Evolutionary conservation across 371 early-diverging fungal species (phyloP).

Genomic region (Mucor mucedo): DNA sequence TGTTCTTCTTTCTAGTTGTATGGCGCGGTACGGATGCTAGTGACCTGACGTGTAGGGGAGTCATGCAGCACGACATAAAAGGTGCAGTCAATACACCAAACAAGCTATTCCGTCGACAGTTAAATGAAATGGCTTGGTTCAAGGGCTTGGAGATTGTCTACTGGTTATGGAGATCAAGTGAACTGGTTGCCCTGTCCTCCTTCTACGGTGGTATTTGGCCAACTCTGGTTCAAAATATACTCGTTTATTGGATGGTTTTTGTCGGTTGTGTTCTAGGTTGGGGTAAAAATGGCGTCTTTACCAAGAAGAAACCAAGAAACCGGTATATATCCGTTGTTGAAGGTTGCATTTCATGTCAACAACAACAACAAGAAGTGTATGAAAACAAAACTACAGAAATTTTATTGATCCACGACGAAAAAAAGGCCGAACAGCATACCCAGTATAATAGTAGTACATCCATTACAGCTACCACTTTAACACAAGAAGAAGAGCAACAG

Average conservation of each 20-base stretch:
- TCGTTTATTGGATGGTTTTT: constrained; percentile 40
- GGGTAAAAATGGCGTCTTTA: constrained; percentile 36
- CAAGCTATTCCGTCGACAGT: background rate
- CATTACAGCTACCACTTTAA: constrained; percentile 16
- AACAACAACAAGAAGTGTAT: background rate
- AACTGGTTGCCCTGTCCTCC: constrained; percentile 36
- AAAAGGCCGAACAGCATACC: background rate
- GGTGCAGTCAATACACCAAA: background rate
- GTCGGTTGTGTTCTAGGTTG: constrained; percentile 30
- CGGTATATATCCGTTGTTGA: constrained; percentile 7
- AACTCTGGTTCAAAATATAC: constrained; percentile 33
- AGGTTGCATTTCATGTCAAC: constrained; percentile 25
- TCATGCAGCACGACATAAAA: background rate
- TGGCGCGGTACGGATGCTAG: constrained; percentile 33
- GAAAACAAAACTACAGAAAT: background rate
- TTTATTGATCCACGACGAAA: background rate
- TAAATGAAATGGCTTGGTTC: constrained; percentile 28
- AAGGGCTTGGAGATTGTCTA: constrained; percentile 35
- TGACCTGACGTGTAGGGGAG: constrained; percentile 16
- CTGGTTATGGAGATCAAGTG: constrained; percentile 52
- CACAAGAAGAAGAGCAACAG: constrained; percentile 29
- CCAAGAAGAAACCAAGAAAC: constrained; percentile 9
- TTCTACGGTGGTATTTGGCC: constrained; percentile 54
- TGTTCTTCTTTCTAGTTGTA: constrained; percentile 47
- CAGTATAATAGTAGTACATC: constrained; percentile 8